These are phyloP conservation scores for Tulasnella sp. DNA, from an alignment of 768 basidiomycete genomes.

Conservation along the genomic window DNA sequence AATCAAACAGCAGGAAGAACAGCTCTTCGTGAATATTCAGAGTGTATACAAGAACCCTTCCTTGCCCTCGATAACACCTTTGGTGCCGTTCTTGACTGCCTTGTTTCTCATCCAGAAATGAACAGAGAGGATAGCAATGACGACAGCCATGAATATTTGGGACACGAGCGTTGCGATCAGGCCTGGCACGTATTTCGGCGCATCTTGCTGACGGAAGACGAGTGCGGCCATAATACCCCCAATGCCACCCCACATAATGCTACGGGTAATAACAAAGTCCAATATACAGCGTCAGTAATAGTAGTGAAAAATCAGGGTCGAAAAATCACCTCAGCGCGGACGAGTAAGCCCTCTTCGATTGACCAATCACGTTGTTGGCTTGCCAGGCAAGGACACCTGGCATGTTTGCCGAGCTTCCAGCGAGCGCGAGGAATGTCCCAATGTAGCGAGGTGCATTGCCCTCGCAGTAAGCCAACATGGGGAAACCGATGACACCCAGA, in stretches of 20 bases:
- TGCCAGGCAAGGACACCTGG: slow-evolving; percentile 25
- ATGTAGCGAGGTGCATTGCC: slow-evolving; percentile 14
- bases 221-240: slow-evolving; percentile 25
- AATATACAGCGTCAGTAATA: neutral
- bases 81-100: slow-evolving; percentile 11
- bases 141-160: neutral
- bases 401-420: slow-evolving; percentile 20
- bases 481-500: slow-evolving; percentile 10
- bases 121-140: neutral
- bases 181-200: slow-evolving; percentile 22
- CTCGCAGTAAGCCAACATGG: slow-evolving; percentile 1
- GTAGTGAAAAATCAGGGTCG: neutral
- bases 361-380: slow-evolving; percentile 23
- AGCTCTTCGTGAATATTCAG: neutral
- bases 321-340: slow-evolving; percentile 11
- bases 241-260: slow-evolving; percentile 18
- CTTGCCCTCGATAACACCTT: slow-evolving; percentile 13
- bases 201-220: slow-evolving; percentile 26
- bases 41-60: slow-evolving; percentile 23
- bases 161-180: neutral
- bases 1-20: neutral
- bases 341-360: slow-evolving; percentile 25
- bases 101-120: slow-evolving; percentile 1
- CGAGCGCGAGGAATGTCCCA: slow-evolving; percentile 21
- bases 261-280: neutral